These are phyloP conservation scores for Xylaria multiplex DNA, from an alignment of 2,329 filamentous ascomycete genomes.

Conservation along the genomic window DNA sequence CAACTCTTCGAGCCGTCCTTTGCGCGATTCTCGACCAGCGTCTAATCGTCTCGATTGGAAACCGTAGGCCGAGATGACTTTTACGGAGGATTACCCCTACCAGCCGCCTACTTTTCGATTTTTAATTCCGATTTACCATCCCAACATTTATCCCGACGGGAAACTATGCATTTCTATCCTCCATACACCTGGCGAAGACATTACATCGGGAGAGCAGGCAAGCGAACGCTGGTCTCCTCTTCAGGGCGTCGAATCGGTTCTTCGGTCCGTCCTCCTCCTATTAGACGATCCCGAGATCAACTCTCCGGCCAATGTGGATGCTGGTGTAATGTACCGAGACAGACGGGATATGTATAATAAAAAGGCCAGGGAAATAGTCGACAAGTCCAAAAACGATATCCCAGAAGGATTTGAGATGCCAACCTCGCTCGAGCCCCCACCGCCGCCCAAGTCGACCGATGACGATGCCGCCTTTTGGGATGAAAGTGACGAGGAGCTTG, in stretches of 20 bases:
- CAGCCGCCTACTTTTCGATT: conserved; percentile 91
- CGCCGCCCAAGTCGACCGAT: conserved; percentile 69
- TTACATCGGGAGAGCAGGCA: conserved; percentile 89
- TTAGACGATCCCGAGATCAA: conserved; percentile 94
- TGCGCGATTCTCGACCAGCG: not conserved
- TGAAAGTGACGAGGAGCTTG: conserved; percentile 78
- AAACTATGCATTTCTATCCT: conserved; percentile 96
- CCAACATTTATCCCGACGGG: conserved; percentile 92
- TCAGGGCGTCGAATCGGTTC: conserved; percentile 92
- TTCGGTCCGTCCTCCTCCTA: conserved; percentile 90
- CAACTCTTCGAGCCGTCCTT: not conserved
- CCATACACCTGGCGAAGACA: conserved; percentile 89
- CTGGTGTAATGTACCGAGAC: conserved; percentile 85
- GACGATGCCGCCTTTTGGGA: conserved; percentile 87
- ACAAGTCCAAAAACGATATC: conserved; percentile 80
- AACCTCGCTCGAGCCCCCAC: conserved; percentile 70
- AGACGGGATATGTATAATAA: conserved; percentile 74
- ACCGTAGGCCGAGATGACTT: conserved; percentile 79
- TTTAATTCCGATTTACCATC: conserved; percentile 80
- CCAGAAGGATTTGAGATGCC: conserved; percentile 86
- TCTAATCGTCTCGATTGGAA: conserved; percentile 6
- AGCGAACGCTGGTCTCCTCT: conserved; percentile 94
- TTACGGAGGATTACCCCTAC: conserved; percentile 89
- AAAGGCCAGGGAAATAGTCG: conserved; percentile 75
- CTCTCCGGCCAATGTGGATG: conserved; percentile 94